A percentile compares a stretch with the other conserved stretches of the same genome.
Evolutionary conservation across 257 asterid species (phyloP).

Genomic region (Gardenia jasminoides): DNA sequence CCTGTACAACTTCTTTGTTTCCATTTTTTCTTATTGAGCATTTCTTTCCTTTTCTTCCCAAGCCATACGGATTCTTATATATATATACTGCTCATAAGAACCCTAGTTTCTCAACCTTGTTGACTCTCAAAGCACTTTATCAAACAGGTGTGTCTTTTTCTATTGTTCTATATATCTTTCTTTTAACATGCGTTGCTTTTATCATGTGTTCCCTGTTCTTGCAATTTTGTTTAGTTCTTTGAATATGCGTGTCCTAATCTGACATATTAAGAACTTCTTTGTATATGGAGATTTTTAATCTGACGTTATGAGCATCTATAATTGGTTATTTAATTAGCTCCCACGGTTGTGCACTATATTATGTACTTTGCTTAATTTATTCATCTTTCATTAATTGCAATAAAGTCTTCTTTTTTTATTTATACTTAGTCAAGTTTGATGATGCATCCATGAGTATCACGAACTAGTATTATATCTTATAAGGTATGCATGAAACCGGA

Average conservation of each 20-base stretch:
- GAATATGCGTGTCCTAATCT: background rate
- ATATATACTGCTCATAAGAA: background rate
- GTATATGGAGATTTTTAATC: no score
- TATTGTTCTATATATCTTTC: background rate
- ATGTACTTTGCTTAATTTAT: background rate
- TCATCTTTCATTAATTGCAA: background rate
- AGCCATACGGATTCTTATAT: background rate
- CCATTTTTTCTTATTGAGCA: no score
- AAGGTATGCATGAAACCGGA: no score
- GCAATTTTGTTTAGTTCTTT: no score
- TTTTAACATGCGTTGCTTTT: background rate
- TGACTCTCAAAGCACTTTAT: background rate
- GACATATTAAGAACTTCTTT: no score
- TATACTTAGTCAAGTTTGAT: background rate
- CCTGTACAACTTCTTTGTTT: background rate
- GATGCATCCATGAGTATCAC: background rate
- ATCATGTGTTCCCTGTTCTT: background rate
- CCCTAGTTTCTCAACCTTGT: background rate
- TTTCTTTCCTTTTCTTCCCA: no score
- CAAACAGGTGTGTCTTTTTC: background rate
- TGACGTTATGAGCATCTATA: no score
- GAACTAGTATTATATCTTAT: no score
- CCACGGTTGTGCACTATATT: background rate
- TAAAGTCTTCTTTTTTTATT: no score
- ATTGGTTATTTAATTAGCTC: background rate